Evolutionary conservation across 202 grass and related monocot species (phyloP).

Genomic region (Digitaria exilis): DNA sequence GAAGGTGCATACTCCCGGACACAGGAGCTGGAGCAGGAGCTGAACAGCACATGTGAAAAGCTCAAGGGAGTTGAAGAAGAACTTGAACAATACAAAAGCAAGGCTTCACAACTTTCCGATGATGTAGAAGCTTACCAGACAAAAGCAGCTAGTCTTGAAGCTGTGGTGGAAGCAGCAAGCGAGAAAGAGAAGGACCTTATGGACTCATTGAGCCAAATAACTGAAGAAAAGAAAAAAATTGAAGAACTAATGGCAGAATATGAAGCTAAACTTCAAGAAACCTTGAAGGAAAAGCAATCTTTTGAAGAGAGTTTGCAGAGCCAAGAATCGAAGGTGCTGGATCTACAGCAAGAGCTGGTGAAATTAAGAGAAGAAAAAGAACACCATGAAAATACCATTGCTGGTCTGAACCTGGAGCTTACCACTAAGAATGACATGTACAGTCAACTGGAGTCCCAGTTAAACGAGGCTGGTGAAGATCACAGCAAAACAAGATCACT

Average conservation of each 20-base stretch:
- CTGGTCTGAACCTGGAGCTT: constrained; percentile 64
- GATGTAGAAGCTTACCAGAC: constrained; percentile 66
- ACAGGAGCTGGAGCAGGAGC: constrained; percentile 66
- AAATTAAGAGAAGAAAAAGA: constrained; percentile 72
- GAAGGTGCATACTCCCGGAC: constrained; percentile 68
- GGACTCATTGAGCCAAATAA: constrained; percentile 51
- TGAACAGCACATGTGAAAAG: constrained; percentile 52
- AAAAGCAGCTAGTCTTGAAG: constrained; percentile 73
- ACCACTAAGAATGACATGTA: constrained; percentile 61
- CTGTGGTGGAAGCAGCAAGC: constrained; percentile 55
- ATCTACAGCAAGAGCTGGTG: constrained; percentile 54
- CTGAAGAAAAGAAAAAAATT: constrained; percentile 66
- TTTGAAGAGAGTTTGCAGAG: constrained; percentile 54
- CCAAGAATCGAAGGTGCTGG: constrained; percentile 56
- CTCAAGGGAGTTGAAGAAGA: constrained; percentile 58
- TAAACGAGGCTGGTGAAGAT: constrained; percentile 60
- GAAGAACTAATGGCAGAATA: constrained; percentile 46
- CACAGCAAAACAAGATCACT: constrained; percentile 75
- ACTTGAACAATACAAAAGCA: constrained; percentile 55
- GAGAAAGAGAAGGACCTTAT: constrained; percentile 71
- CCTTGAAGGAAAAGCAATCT: constrained; percentile 52
- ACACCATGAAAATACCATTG: constrained; percentile 42
- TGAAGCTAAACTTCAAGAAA: constrained; percentile 52
- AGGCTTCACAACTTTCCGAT: constrained; percentile 53
- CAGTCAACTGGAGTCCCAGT: constrained; percentile 62